These are phyloP conservation scores for Friedmanniomyces simplex DNA, from an alignment of 495 filamentous ascomycete species.

Conservation along the genomic window DNA sequence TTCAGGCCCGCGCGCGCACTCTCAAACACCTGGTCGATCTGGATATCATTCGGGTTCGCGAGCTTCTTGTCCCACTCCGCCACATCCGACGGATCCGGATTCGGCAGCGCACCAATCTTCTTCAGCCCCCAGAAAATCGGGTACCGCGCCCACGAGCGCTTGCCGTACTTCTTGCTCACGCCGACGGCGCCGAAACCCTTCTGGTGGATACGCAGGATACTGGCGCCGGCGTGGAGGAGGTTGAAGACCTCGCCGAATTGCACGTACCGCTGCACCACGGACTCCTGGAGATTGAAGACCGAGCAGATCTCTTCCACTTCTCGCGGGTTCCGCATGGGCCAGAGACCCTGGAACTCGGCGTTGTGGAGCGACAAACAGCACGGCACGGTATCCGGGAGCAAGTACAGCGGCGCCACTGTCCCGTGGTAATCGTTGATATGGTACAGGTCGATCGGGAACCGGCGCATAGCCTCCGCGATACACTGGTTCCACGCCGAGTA, in stretches of 20 bases:
- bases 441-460: slow-evolving; percentile 59
- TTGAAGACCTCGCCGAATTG: slow-evolving; percentile 65
- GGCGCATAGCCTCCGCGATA: slow-evolving; percentile 50
- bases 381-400: slow-evolving; percentile 54
- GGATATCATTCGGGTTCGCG: slow-evolving; percentile 41
- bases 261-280: slow-evolving; percentile 46
- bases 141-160: slow-evolving; percentile 62
- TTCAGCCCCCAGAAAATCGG: slow-evolving; percentile 69
- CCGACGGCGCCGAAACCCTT: slow-evolving; percentile 67
- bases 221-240: slow-evolving; percentile 60
- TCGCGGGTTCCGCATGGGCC: slow-evolving; percentile 60
- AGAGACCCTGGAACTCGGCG: slow-evolving; percentile 64
- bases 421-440: slow-evolving; percentile 79
- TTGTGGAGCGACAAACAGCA: slow-evolving; percentile 55
- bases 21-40: slow-evolving; percentile 50
- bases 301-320: slow-evolving; percentile 60
- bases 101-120: slow-evolving; percentile 60
- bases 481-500: slow-evolving; percentile 69
- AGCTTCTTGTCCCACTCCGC: slow-evolving; percentile 53
- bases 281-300: slow-evolving; percentile 52
- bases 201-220: slow-evolving; percentile 64
- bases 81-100: slow-evolving; percentile 67
- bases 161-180: slow-evolving; percentile 65
- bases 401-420: slow-evolving; percentile 58
- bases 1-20: slow-evolving; percentile 43